Base-by-base conservation (phyloP, 371 early-diverging fungal genomes). In the Dinochytrium kinnereticum region DNA sequence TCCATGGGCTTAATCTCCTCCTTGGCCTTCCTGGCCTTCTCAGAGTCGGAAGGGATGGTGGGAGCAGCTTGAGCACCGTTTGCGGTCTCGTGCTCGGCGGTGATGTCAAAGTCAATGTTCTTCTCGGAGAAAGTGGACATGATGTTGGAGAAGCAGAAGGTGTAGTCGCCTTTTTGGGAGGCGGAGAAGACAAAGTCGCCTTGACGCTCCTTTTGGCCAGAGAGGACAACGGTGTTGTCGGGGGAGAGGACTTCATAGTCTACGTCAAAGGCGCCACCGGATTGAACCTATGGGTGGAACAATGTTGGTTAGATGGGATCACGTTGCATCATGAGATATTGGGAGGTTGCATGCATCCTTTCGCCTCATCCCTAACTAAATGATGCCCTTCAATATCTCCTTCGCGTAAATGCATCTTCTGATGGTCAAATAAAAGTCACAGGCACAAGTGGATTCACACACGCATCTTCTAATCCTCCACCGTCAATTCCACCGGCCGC, bases 131-230 rank as follows among this genome's bases (percentile, higher is more conserved):
- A 93, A 13, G 95, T 92, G 38, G 95, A 91, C 89, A 93, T 91
- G 64, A 87, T 87, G 83, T 97, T 97, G 74, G 89, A 89, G 88
- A 97, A 97, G 86, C 96, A 96, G 86, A 95, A 94, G 24, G 91
- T 80, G 83, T 94, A 94, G 80, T 97, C 97, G 61, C 97, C 97
- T 1, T 84, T 85, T 64, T 87, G 76, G 39, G 89, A 88, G 2
- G 93, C 92, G 0, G 92, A 88, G 82, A 97, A 93, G 57, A 95
- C 93, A 81, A 85, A 93, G 86, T 97, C 96, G 75, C 93, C 95
- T 80, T 96, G 95, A 59, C 94, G 92, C 80, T 95, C 93, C 59
- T 90, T 88, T 73, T 90, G 87, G 68, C 94, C 96, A 49, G 76
- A 75, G 72, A 94, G 77, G 33, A 95, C 75, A 57, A 87, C 70